Evolutionary conservation across 1,284 basidiomycete genomes (phyloP), one percentile per base, ranked within the genome.

Genomic region (Pseudozyma hubeiensis): DNA sequence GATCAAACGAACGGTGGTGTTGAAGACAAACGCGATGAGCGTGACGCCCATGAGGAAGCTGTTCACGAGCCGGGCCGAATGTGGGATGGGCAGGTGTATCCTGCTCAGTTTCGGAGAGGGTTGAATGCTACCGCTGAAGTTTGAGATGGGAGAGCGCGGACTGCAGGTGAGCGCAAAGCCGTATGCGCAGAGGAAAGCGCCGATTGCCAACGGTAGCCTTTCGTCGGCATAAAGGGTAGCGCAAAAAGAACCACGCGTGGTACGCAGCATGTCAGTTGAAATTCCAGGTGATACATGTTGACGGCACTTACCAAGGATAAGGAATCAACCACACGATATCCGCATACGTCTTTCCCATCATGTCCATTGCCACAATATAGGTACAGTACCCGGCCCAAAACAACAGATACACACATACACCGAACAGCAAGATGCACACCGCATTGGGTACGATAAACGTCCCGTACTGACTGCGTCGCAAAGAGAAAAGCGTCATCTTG

Each of bases 361-460:
- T 41, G 13, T 60, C 50, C 13, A 53, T 43, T 2, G 24, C 52
- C 19, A 60, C 7, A n/a, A 60, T 60, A 16, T 34, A 60, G 4
- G 29, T 17, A 14, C 50, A 52, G 19, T 47, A 60, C 11, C 29
- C 50, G 0, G 49, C 29, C 58, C 58, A 60, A 0, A 5, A 16
- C 4, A 37, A 10, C 34, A 60, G 17, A 14, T 53, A 60, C 34
- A 43, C 8, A 11, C 17, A 40, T 5, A 60, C 19, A 6, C 41
- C 16, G 17, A 3, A 7, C 11, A 60, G 39, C 29, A 60, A n/a
- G 3, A 44, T 35, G 29, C 34, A 53, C 14, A 60, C 37, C 3
- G 58, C 58, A n/a, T 60, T 60, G 3, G 58, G 58, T 1, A 60
- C 58, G 14, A 60, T 60, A 10, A 60, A 60, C 7, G 50, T 60